phyloP scores from a whole-genome alignment of 2,329 filamentous ascomycete species.

The Aspergillus amoenus region DNA sequence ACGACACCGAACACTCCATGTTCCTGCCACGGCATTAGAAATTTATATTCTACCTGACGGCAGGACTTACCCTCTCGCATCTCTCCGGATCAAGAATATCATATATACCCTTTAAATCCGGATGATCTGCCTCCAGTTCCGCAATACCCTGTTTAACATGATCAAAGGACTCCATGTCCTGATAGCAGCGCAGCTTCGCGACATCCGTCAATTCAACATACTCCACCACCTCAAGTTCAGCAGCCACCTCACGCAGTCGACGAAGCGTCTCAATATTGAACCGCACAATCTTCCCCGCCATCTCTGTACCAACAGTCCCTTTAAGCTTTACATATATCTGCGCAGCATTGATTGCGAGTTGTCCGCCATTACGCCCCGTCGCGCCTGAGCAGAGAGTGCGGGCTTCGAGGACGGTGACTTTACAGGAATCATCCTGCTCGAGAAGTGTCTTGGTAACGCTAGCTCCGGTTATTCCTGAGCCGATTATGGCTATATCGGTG shows the following conservation, averaged over 20 bases:
- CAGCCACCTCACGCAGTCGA: constrained; percentile 22
- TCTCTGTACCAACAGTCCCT: constrained; percentile 17
- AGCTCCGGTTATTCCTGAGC: constrained; percentile 30
- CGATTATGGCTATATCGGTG: constrained; percentile 26
- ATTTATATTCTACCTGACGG: too few relatives aligned
- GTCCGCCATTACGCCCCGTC: constrained; percentile 35
- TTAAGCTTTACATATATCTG: constrained; percentile 22
- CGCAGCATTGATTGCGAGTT: constrained; percentile 27
- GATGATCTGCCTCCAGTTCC: too few relatives aligned
- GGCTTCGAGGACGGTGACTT: constrained; percentile 31
- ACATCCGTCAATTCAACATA: constrained; percentile 23
- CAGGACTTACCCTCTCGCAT: too few relatives aligned
- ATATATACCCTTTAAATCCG: too few relatives aligned
- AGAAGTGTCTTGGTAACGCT: constrained; percentile 27
- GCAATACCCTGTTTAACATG: too few relatives aligned
- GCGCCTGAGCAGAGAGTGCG: constrained; percentile 33
- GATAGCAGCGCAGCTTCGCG: constrained; percentile 14
- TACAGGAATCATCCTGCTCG: neutral
- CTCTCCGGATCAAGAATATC: fast-evolving
- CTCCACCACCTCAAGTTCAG: constrained; percentile 30
- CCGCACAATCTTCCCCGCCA: constrained; percentile 20
- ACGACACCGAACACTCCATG: constrained; percentile 22
- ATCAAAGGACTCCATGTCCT: too few relatives aligned
- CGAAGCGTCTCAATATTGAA: constrained; percentile 26
- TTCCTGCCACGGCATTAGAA: constrained; percentile 15